These are phyloP conservation scores for Salvia sclarea DNA, from an alignment of 305 asterid genomes.

Conservation along the genomic window DNA sequence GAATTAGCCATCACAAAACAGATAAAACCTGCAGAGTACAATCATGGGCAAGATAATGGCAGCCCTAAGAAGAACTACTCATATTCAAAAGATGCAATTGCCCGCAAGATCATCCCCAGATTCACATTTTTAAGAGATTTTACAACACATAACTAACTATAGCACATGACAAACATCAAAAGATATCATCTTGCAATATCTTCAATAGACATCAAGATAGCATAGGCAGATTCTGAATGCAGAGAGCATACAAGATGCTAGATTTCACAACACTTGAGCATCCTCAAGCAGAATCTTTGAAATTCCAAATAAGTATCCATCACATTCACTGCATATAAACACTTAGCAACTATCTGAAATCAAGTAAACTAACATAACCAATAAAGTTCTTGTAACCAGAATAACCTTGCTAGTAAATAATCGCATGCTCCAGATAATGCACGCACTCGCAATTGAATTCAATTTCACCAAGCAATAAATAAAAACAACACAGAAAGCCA, in stretches of 20 bases:
- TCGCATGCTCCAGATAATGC: neutral
- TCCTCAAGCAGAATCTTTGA: neutral
- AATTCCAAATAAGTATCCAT: neutral
- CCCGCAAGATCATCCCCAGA: neutral
- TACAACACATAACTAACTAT: neutral
- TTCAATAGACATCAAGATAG: neutral
- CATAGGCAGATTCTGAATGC: neutral
- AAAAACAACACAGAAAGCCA: neutral
- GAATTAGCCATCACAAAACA: neutral
- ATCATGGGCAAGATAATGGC: neutral
- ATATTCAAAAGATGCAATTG: constrained; percentile 10
- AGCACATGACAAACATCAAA: neutral
- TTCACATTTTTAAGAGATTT: neutral
- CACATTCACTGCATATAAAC: neutral
- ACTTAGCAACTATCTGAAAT: neutral
- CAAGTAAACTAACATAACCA: neutral
- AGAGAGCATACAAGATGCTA: neutral
- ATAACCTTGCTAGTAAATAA: neutral
- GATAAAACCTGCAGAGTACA: neutral
- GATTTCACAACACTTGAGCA: constrained; percentile 4
- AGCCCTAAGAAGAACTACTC: neutral
- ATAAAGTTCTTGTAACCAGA: neutral
- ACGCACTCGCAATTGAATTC: neutral
- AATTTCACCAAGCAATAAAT: neutral
- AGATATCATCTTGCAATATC: neutral